Evolutionary conservation across 441 rosid species (phyloP), one percentile per base, ranked within the genome.

Genomic region (Gossypium davidsonii): DNA sequence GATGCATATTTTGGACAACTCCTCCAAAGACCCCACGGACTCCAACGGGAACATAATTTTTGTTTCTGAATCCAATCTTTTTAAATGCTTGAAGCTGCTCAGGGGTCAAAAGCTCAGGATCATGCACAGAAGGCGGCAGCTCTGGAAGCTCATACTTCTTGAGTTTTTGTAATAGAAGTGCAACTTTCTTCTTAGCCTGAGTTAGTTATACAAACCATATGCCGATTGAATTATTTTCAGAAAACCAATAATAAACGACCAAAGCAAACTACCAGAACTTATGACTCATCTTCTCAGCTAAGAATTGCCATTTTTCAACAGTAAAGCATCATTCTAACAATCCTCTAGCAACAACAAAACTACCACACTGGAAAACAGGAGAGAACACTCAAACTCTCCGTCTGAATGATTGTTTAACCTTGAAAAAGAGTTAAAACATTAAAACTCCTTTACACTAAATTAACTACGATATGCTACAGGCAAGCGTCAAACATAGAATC

Each of bases 1-100:
- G 85, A 86, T 95, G 99, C 98, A 95, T 91, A 80, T 95, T 95
- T 73, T 95, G 99, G 5, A 95, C 98, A 37, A 92, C 98, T 70
- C 99, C 99, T 73, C 99, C 98, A 81, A 95, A 95, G 74, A 95
- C 98, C 64, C 99, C 99, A 75, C 99, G 92, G 59, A 92, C 94
- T 85, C 99, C 99, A 55, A 95, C 98, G 42, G 98, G 98, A 23
- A 92, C 98, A 74, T 95, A 95, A 70, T 95, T 92, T 76, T 85
- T 95, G 74, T 95, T 95, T 83, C 78, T 91, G 77, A 91, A 91
- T 67, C 99, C 98, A 48, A 95, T 87, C 86, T 92, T 95, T 85
- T 91, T 95, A 61, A 68, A 89, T 26, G 97, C 96, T 77, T 92
- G 99, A 49, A 83, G 83, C 79, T 95, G 99, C 82, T 95, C 99